A percentile compares a stretch with the other conserved stretches of the same genome.
Conservation (phyloP, 176 grass and related monocot genomes). For the Paspalum notatum region DNA sequence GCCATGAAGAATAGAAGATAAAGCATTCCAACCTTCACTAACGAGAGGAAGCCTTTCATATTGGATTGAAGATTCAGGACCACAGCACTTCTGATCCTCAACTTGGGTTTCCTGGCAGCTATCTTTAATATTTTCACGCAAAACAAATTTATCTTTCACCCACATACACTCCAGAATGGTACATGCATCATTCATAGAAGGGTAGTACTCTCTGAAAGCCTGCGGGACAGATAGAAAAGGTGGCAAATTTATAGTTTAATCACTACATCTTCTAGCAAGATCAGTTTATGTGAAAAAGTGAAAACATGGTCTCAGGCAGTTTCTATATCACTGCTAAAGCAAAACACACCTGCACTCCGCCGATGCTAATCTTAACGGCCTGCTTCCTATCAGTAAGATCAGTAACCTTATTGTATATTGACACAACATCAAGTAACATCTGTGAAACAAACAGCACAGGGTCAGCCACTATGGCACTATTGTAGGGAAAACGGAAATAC, state of each 20-base stretch:
- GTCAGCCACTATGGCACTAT: constrained; percentile 16
- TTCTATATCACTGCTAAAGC: constrained; percentile 19
- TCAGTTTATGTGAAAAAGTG: background rate
- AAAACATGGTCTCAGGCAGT: constrained; percentile 3
- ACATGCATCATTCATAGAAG: constrained; percentile 33
- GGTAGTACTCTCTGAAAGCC: constrained; percentile 77
- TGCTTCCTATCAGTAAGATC: constrained; percentile 75
- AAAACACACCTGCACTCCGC: constrained; percentile 70
- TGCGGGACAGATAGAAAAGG: background rate
- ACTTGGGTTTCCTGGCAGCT: constrained; percentile 34
- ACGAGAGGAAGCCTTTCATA: constrained; percentile 52
- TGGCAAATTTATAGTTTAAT: background rate
- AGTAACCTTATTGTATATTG: constrained; percentile 76
- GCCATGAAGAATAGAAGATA: constrained; percentile 6
- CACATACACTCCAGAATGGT: constrained; percentile 58
- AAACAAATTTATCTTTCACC: constrained; percentile 74
- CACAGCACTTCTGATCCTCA: constrained; percentile 27
- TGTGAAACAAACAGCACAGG: constrained; percentile 36
- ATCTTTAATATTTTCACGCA: constrained; percentile 53
- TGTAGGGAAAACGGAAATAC: constrained; percentile 25
- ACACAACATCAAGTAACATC: constrained; percentile 83
- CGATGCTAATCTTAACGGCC: constrained; percentile 71
- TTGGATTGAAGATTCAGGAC: constrained; percentile 38
- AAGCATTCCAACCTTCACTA: constrained; percentile 48
- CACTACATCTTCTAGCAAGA: constrained; percentile 18